Evolutionary conservation across 208 protist genomes (phyloP), one percentile per base, ranked within the genome.

Genomic region (Vickermania ingenoplastis): DNA sequence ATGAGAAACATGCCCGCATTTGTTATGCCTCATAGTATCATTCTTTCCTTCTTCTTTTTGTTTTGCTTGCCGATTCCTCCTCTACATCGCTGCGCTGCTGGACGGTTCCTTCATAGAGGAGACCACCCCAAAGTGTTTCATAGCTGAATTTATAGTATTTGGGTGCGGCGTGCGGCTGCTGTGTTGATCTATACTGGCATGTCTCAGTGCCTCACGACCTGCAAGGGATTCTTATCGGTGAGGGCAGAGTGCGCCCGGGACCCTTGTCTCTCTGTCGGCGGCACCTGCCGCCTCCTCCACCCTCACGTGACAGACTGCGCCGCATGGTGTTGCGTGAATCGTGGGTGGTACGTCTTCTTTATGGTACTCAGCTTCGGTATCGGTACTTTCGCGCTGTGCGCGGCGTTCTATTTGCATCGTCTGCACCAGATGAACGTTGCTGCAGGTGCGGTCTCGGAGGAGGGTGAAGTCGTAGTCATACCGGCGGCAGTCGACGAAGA

Each of bases 341-440:
- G 79, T 22, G 84, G 81, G 41, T 64, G 67, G 26, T 81, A 82
- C 56, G 71, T 87, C 27, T 89, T 94, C 49, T 87, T 89, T 29
- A 71, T 88, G 17, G 76, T 91, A 1, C 54, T 94, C 31, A 87
- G 89, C 65, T 81, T 91, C 58, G 82, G 71, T 63, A 59, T 74
- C 5, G 86, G 86, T 30, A 76, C 77, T 17, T 90, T 89, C 49
- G 63, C 72, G 3, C 57, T 90, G 61, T 82, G 77, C 22, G 65
- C 62, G 25, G 69, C 66, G 53, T 89, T 89, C 63, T 93, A 90
- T 51, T 64, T 93, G 1, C 59, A 84, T 55, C 77, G 86, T 0
- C 81, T 93, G 28, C 86, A 93, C 49, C 64, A 80, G 57, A 72
- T 64, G 28, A 93, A 93, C 57, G 76, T 90, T 30, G 64, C 72